phyloP scores from a whole-genome alignment of 176 grass and related monocot genomes.

The Oryza brachyantha region DNA sequence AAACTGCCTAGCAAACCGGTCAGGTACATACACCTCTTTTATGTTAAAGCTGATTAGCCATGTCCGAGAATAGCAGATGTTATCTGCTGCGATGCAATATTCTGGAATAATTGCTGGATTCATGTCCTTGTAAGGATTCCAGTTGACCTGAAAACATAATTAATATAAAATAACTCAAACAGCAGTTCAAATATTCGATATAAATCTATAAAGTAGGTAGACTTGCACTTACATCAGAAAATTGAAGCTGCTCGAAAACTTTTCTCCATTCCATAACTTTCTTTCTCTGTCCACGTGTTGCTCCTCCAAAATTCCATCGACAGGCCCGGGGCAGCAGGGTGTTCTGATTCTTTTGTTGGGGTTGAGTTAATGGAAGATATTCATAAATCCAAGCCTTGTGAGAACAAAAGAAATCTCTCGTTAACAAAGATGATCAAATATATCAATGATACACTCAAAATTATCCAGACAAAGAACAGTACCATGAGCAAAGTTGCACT shows the following conservation, averaged over 20 bases:
- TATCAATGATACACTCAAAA: not conserved
- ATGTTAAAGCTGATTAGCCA: constrained; percentile 68
- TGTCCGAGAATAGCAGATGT: constrained; percentile 48
- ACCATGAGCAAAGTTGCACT: constrained; percentile 67
- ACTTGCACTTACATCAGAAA: constrained; percentile 43
- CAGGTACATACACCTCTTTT: constrained; percentile 62
- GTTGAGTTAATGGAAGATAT: constrained; percentile 60
- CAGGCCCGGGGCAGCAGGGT: constrained; percentile 48
- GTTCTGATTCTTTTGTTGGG: constrained; percentile 59
- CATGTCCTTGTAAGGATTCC: constrained; percentile 63
- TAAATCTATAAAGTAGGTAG: constrained; percentile 10
- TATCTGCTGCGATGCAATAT: constrained; percentile 63
- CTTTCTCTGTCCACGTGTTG: constrained; percentile 57
- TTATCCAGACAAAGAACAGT: constrained; percentile 25
- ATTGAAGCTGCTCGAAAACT: constrained; percentile 50
- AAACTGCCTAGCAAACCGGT: constrained; percentile 59
- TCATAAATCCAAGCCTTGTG: constrained; percentile 57
- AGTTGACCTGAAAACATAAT: constrained; percentile 48
- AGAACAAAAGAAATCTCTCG: constrained; percentile 11
- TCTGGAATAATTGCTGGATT: constrained; percentile 51
- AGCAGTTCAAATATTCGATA: not conserved
- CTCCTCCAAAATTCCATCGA: constrained; percentile 54
- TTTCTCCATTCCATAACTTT: constrained; percentile 61
- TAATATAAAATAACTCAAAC: constrained; percentile 29
- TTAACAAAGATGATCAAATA: constrained; percentile 26